phyloP scores from a whole-genome alignment of 306 rosid species.

The Chamaecrista fasciculata region DNA sequence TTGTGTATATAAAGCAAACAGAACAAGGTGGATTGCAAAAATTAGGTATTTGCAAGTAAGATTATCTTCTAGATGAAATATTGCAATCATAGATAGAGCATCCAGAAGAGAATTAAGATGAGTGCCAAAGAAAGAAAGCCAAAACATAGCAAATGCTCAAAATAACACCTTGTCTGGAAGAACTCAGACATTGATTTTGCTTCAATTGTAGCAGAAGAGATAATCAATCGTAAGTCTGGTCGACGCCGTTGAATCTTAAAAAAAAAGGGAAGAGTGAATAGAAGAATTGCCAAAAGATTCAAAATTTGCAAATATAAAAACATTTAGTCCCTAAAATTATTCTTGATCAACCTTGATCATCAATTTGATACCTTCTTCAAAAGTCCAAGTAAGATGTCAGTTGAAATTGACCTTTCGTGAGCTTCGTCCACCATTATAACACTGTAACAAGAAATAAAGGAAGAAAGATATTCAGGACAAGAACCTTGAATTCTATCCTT shows the following conservation, averaged over 20 bases:
- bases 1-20: background rate
- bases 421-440: conserved; percentile 95
- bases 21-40: background rate
- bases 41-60: background rate
- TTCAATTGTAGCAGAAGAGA: conserved; percentile 94
- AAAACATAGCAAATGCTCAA: conserved; percentile 11
- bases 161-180: conserved; percentile 65
- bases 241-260: conserved; percentile 79
- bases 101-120: background rate
- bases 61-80: conserved; percentile 15
- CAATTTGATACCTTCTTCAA: conserved; percentile 69
- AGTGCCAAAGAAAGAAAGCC: conserved; percentile 17
- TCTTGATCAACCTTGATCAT: background rate
- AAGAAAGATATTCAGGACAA: conserved; percentile 6
- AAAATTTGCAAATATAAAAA: background rate
- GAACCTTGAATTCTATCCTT: conserved; percentile 11
- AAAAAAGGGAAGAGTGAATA: conserved; percentile 28
- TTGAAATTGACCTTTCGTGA: conserved; percentile 94
- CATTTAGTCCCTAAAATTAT: background rate
- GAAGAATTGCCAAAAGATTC: background rate
- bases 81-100: background rate
- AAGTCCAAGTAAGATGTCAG: conserved; percentile 89
- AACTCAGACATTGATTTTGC: conserved; percentile 83
- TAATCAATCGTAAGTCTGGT: conserved; percentile 78
- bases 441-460: conserved; percentile 43